Base-by-base conservation (phyloP, 2,329 filamentous ascomycete genomes). In the Penicillium corylophilum region DNA sequence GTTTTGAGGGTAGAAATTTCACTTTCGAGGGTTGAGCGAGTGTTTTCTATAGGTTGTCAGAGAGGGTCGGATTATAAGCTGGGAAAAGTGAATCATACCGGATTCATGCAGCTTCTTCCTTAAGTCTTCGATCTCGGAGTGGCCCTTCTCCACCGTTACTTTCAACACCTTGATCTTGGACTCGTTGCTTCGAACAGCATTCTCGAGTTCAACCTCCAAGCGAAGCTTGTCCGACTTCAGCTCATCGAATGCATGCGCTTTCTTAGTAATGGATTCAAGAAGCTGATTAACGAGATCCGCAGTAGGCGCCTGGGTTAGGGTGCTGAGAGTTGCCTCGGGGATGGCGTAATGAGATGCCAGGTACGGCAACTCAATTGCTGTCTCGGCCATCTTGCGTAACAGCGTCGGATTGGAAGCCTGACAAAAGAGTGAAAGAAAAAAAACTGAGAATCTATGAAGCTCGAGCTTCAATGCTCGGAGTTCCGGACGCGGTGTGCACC, bases 201-300 rank as follows among this genome's bases (percentile, higher is more conserved):
- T 94, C 71, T 99, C 94, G 7, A 97, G 82, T 76, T 97, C 92
- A 40, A 99, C 94, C 64, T 96, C 90, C 41, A 89, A 78, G 61
- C 90, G 87, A 40, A 96, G 81, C 75, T 96, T 97, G 59, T 95
- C 89, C 9, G 93, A 87, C 63, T 87, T 90, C 36, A 96, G 76
- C 35, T 85, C 82, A 68, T 96, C 90, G 64, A 84, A 87, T 64
- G 96, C 90, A 64, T 86, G 88, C 31, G 89, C 90, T 71, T 94
- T 96, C 26, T 78, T 76, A 22, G 86, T 82, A 47, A 97, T 83
- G 23, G 88, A 86, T 56, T 83, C 79, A 36, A 99, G 81, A 46
- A 99, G 79, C 38, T 82, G 78, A 52, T 82, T 81, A 59, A 96
- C 88, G 23, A 96, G 83, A 12, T 95, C 90, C 56, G 81, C 77